Base-by-base conservation (phyloP, 2,329 filamentous ascomycete species). In the Venturia asperata region DNA sequence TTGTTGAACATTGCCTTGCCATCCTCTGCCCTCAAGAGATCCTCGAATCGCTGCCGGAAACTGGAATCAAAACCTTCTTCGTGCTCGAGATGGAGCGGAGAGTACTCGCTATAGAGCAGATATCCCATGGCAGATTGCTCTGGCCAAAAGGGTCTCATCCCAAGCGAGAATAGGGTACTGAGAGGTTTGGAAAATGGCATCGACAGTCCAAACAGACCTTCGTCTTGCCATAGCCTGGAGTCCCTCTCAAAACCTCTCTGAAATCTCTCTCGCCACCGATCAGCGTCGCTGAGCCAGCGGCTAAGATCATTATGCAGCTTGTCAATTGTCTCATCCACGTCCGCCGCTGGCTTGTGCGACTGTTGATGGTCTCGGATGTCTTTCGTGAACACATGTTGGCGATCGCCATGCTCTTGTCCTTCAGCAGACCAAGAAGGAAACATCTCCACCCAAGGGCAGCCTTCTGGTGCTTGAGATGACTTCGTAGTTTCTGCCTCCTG, bases 31-130 rank as follows among this genome's bases (percentile, higher is more conserved):
- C 64, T 58, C 24, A 67, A 19, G 6, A 67, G 60, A 42, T 67
- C 66, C 24, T 67, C 66, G 34, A 66, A 67, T 42, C 49, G 34
- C n/a, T 62, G 27, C n/a, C 66, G 49, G 30, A 39, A 67, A n/a
- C 43, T 62, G 11, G 30, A 41, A n/a, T 61, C 64, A 34, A 62
- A 66, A 10, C 56, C 65, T 9, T 49, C 24, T 39, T 66, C 55
- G 37, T 60, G 43, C 47, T 67, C 66, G 1, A 67, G 60, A 17
- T 67, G 55, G 6, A 67, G 43, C 3, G 66, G 66, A 10, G 66
- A 67, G 37, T 67, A 67, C 24, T 49, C 42, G 43, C 56, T 66
- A 27, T 42, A 52, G 5, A 65, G 64, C 55, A 65, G 37, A 41
- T 65, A 65, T 19, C 39, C 64, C 17, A 62, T 42, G 9, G 64